These are phyloP conservation scores for Ogataea paradorogensis DNA, from an alignment of 805 yeast genomes.

Conservation along the genomic window DNA sequence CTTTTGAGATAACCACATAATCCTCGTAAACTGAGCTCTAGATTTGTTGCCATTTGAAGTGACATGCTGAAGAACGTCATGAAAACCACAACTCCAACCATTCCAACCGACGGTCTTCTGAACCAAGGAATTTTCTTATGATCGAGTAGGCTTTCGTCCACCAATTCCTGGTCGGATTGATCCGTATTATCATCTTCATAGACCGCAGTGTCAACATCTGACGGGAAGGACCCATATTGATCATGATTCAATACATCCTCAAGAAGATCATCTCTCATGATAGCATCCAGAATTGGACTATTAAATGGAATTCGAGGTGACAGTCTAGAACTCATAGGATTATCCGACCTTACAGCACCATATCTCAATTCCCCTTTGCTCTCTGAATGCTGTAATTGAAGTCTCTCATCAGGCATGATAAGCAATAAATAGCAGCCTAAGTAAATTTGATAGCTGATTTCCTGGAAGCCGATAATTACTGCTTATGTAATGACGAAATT, in stretches of 20 bases:
- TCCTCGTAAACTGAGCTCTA: conserved; percentile 36
- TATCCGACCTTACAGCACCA: no score
- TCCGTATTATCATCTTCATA: conserved; percentile 31
- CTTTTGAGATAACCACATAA: conserved; percentile 35
- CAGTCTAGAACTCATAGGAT: no score
- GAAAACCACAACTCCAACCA: conserved; percentile 44
- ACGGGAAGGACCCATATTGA: not conserved
- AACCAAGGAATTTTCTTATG: conserved; percentile 46
- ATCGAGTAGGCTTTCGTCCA: conserved; percentile 45
- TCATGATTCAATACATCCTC: conserved; percentile 4
- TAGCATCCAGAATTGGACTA: conserved; percentile 1
- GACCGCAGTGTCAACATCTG: conserved; percentile 18
- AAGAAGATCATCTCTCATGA: conserved; percentile 8
- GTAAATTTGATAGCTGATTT: no score
- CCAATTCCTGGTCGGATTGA: conserved; percentile 41
- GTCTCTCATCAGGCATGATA: no score
- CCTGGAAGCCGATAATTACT: no score
- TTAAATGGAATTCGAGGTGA: not conserved
- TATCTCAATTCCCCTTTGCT: no score
- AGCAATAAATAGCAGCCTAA: no score
- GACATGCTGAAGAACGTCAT: conserved; percentile 42
- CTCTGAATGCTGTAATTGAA: no score
- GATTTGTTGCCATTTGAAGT: conserved; percentile 38
- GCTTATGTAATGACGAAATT: no score
- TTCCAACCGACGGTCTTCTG: conserved; percentile 53